Evolutionary conservation across 352 stramenopile species (phyloP).

Genomic region (Globisporangium orthogonon): DNA sequence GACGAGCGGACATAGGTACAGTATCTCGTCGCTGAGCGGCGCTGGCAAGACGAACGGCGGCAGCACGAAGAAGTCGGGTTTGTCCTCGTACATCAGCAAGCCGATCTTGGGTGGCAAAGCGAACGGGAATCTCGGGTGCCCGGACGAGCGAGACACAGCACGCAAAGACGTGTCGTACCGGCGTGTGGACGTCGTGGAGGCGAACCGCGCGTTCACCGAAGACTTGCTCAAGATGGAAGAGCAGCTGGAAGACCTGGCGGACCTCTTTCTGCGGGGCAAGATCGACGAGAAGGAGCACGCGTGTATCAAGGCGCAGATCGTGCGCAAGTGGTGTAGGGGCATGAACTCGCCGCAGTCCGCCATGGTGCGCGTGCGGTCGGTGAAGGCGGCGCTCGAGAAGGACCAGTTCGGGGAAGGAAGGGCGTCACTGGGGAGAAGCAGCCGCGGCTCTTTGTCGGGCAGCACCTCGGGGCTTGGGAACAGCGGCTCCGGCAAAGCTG

Average conservation of each 20-base stretch:
- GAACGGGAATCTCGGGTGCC: constrained; percentile 10
- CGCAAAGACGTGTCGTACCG: constrained; percentile 55
- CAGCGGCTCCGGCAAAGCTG: constrained; percentile 9
- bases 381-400: constrained; percentile 42
- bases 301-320: constrained; percentile 79
- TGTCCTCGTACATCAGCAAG: constrained; percentile 69
- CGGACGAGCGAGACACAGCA: constrained; percentile 27
- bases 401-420: constrained; percentile 11
- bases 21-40: constrained; percentile 26
- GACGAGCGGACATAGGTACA: constrained; percentile 26
- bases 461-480: constrained; percentile 16
- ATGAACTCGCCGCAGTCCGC: constrained; percentile 75
- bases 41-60: constrained; percentile 19
- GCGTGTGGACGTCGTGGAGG: constrained; percentile 60
- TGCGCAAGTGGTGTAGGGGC: constrained; percentile 75
- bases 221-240: constrained; percentile 79
- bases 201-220: constrained; percentile 56
- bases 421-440: constrained; percentile 13
- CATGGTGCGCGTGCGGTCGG: constrained; percentile 61
- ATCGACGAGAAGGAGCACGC: constrained; percentile 83
- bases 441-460: constrained; percentile 18
- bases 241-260: constrained; percentile 60
- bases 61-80: constrained; percentile 14
- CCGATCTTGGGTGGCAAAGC: constrained; percentile 23
- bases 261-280: constrained; percentile 68